phyloP scores from a whole-genome alignment of 768 basidiomycete species.

The Kockovaella imperatae region DNA sequence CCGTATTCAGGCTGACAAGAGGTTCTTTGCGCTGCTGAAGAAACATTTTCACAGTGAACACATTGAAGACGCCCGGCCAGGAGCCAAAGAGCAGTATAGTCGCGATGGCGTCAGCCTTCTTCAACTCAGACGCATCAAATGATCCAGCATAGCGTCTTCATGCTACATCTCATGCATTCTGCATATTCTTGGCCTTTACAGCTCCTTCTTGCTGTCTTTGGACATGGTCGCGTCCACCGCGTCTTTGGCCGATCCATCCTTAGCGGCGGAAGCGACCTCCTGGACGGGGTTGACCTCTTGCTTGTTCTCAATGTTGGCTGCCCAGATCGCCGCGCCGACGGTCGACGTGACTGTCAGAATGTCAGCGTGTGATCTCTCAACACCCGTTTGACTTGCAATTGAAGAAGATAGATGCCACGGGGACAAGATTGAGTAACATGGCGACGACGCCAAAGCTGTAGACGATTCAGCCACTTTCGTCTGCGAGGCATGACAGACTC shows the following conservation, averaged over 20 bases:
- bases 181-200: background rate
- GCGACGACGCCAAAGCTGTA: constrained; percentile 56
- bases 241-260: background rate
- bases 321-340: constrained; percentile 68
- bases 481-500: constrained; percentile 24
- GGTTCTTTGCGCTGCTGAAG: constrained; percentile 71
- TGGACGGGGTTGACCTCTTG: constrained; percentile 1
- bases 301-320: constrained; percentile 56
- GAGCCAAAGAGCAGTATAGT: constrained; percentile 35
- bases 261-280: background rate
- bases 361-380: too few relatives aligned
- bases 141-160: background rate
- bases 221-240: background rate
- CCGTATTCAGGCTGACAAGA: constrained; percentile 64
- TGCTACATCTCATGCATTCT: background rate
- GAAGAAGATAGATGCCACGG: constrained; percentile 56
- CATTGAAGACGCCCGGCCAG: constrained; percentile 36
- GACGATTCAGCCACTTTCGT: background rate
- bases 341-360: constrained; percentile 51
- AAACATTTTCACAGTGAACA: constrained; percentile 57
- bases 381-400: constrained; percentile 35
- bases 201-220: background rate
- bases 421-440: constrained; percentile 56
- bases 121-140: constrained; percentile 27
- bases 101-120: constrained; percentile 38